A percentile compares a stretch with the other conserved stretches of the same genome.
phyloP scores from a whole-genome alignment of 164 flowering plant species.

The Akebia trifoliata region DNA sequence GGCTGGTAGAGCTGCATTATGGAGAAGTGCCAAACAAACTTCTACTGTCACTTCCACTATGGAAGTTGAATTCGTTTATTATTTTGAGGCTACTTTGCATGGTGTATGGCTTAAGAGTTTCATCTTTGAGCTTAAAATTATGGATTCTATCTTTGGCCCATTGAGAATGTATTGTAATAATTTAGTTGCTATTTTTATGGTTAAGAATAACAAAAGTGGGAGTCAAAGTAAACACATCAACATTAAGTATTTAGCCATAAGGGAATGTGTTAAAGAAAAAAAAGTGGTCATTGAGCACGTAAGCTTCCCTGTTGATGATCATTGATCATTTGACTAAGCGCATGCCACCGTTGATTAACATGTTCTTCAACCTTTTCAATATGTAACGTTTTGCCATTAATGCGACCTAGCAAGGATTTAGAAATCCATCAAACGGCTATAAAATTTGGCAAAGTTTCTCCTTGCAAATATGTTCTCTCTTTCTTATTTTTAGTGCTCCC shows the following conservation, averaged over 20 bases:
- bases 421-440: no score
- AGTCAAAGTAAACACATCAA: conserved; percentile 18
- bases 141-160: conserved; percentile 16
- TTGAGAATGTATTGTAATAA: conserved; percentile 14
- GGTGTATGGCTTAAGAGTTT: conserved; percentile 13
- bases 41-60: conserved; percentile 16
- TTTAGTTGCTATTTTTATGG: not conserved
- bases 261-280: conserved; percentile 8
- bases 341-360: no score
- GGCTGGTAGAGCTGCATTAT: no score
- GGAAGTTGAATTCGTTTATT: conserved; percentile 18
- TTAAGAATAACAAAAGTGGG: conserved; percentile 7
- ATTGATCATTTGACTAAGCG: no score
- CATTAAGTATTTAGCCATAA: conserved; percentile 14
- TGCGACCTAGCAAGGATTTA: no score
- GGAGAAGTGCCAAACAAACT: conserved; percentile 8
- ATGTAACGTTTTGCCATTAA: no score
- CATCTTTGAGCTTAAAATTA: conserved; percentile 6
- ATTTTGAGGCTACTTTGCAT: conserved; percentile 17
- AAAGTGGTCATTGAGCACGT: no score
- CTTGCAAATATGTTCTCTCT: no score
- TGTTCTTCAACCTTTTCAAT: no score
- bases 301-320: no score
- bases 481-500: no score
- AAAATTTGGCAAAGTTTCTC: no score